Conservation (phyloP, 352 stramenopile species). For the Pythium plurisporium region DNA sequence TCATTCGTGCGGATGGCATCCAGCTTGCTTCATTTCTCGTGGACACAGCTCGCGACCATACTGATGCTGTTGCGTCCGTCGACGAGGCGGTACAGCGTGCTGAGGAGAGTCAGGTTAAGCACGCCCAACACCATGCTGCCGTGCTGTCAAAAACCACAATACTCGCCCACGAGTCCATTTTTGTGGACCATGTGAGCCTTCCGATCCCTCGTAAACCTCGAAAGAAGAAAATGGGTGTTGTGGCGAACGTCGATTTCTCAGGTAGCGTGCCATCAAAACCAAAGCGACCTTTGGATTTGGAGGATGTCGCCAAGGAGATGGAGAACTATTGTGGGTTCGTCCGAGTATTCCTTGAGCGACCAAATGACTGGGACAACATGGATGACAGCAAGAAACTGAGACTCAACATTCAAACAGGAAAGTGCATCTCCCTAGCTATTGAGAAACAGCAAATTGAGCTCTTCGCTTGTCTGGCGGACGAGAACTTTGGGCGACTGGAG, state of each 20-base stretch:
- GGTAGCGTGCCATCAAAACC: neutral
- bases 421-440: constrained; percentile 29
- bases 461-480: constrained; percentile 49
- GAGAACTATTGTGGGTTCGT: constrained; percentile 44
- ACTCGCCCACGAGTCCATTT: constrained; percentile 30
- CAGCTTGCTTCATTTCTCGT: constrained; percentile 41
- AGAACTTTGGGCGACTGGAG: constrained; percentile 46
- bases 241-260: neutral
- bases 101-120: constrained; percentile 1
- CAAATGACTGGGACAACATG: constrained; percentile 31
- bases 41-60: constrained; percentile 21
- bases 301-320: constrained; percentile 45
- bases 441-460: constrained; percentile 66
- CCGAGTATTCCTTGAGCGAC: constrained; percentile 29
- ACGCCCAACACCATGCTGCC: constrained; percentile 14
- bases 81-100: constrained; percentile 29
- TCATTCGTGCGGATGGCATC: constrained; percentile 34
- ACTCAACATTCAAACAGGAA: constrained; percentile 6
- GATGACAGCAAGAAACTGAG: constrained; percentile 7
- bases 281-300: constrained; percentile 34
- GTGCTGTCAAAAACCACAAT: constrained; percentile 31
- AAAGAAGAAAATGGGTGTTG: constrained; percentile 9
- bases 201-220: constrained; percentile 27
- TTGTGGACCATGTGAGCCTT: constrained; percentile 45
- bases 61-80: constrained; percentile 31